phyloP scores from a whole-genome alignment of 2,329 filamentous ascomycete genomes.

The Hypomyces perniciosus region DNA sequence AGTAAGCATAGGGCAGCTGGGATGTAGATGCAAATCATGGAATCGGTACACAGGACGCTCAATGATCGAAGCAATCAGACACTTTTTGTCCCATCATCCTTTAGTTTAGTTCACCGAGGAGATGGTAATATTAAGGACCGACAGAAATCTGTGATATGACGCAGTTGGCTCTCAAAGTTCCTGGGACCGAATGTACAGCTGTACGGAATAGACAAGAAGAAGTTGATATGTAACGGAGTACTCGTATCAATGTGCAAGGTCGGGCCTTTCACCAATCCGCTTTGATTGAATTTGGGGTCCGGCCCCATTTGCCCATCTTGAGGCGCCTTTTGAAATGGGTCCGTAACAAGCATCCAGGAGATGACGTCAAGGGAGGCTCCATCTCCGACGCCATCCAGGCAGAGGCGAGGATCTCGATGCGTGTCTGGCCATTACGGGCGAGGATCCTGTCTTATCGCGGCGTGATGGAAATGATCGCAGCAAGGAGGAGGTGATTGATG shows the following conservation, averaged over 20 bases:
- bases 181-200: neutral
- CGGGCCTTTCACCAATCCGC: neutral
- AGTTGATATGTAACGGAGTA: too few relatives aligned
- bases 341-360: slow-evolving; percentile 2
- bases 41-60: neutral
- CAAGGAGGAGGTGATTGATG: neutral
- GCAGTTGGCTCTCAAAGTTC: neutral
- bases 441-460: neutral
- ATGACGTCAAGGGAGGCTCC: slow-evolving; percentile 7
- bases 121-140: neutral
- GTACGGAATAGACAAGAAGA: too few relatives aligned
- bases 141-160: slow-evolving; percentile 1
- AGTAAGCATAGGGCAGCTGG: neutral
- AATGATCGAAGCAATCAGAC: neutral
- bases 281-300: neutral
- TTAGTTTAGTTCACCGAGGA: neutral
- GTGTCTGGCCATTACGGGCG: neutral
- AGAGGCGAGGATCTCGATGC: neutral
- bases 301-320: neutral
- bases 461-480: neutral
- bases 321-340: neutral
- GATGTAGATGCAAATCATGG: neutral
- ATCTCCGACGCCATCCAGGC: neutral
- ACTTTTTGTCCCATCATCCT: neutral
- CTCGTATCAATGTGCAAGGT: neutral